These are phyloP conservation scores for Coemansia sp. DNA, from an alignment of 192 early-diverging fungal genomes.

Conservation along the genomic window DNA sequence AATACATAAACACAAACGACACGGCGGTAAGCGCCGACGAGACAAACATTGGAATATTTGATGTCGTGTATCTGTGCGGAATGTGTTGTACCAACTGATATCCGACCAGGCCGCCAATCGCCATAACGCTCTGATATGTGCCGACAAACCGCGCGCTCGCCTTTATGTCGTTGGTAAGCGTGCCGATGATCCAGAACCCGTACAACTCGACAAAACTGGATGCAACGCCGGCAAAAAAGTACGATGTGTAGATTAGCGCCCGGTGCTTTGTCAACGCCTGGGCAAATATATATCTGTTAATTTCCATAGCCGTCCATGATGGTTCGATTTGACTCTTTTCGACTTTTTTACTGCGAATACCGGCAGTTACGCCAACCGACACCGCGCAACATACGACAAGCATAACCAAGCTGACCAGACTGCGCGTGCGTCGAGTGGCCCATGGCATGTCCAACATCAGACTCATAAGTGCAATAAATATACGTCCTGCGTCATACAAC, in stretches of 20 bases:
- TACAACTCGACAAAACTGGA: conserved; percentile 46
- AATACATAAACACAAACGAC: conserved; percentile 26
- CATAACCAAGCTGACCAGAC: conserved; percentile 13
- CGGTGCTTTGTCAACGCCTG: conserved; percentile 9
- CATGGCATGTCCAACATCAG: conserved; percentile 37
- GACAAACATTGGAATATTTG: conserved; percentile 29
- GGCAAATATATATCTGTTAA: conserved; percentile 12
- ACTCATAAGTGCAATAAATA: conserved; percentile 31
- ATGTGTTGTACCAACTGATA: conserved; percentile 21
- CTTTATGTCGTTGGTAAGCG: conserved; percentile 44
- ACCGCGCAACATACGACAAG: conserved; percentile 11
- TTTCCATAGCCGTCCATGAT: conserved; percentile 3
- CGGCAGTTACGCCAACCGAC: conserved; percentile 15
- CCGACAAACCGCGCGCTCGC: conserved; percentile 42
- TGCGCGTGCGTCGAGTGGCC: conserved; percentile 25
- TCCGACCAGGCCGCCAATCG: conserved; percentile 32
- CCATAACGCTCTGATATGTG: conserved; percentile 37
- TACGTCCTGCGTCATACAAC: conserved; percentile 34
- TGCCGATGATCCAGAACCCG: conserved; percentile 49
- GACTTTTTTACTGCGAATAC: conserved; percentile 1
- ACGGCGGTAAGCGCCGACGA: conserved; percentile 11
- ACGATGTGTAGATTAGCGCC: conserved; percentile 18
- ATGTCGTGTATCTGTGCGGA: conserved; percentile 10
- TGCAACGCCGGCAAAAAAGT: conserved; percentile 38
- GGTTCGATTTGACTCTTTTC: conserved; percentile 17